Percentiles rank a stretch among this genome's conserved stretches.
Conservation (phyloP, 805 yeast species). For the Candida lessepsii region DNA sequence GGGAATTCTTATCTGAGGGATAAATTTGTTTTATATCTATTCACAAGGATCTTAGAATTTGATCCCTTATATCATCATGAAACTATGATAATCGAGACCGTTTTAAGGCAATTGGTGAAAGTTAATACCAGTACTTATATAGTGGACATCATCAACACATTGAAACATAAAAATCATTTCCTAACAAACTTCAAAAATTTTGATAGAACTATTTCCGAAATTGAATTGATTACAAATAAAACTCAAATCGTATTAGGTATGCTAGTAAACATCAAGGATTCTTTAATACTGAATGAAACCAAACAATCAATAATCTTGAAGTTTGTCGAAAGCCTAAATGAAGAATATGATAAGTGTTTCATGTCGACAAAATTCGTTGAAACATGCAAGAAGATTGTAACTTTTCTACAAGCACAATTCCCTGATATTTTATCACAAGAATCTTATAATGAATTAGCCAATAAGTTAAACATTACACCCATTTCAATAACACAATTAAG, state of each 20-base stretch:
- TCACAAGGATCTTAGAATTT: conserved; percentile 23
- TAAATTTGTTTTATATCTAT: conserved; percentile 29
- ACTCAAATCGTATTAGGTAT: conserved; percentile 6
- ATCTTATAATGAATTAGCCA: conserved; percentile 10
- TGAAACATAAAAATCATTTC: conserved; percentile 4
- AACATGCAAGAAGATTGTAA: conserved; percentile 28
- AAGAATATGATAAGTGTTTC: conserved; percentile 27
- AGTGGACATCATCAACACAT: conserved; percentile 16
- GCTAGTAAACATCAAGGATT: conserved; percentile 1
- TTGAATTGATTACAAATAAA: conserved; percentile 12
- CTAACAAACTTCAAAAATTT: conserved; percentile 2
- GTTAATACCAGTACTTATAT: conserved; percentile 27
- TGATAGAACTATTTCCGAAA: conserved; percentile 5
- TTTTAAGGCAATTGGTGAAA: conserved; percentile 27
- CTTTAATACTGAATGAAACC: not conserved
- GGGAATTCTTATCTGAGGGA: conserved; percentile 40
- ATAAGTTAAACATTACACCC: conserved; percentile 14
- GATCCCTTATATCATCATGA: conserved; percentile 20
- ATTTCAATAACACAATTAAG: conserved; percentile 12
- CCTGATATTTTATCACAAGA: not conserved
- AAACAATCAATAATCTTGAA: not conserved
- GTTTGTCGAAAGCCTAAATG: conserved; percentile 22
- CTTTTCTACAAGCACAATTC: conserved; percentile 13
- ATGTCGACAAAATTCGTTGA: conserved; percentile 26
- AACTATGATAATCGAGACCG: conserved; percentile 21